phyloP scores from a whole-genome alignment of 768 basidiomycete genomes.

The Collybia sordida region DNA sequence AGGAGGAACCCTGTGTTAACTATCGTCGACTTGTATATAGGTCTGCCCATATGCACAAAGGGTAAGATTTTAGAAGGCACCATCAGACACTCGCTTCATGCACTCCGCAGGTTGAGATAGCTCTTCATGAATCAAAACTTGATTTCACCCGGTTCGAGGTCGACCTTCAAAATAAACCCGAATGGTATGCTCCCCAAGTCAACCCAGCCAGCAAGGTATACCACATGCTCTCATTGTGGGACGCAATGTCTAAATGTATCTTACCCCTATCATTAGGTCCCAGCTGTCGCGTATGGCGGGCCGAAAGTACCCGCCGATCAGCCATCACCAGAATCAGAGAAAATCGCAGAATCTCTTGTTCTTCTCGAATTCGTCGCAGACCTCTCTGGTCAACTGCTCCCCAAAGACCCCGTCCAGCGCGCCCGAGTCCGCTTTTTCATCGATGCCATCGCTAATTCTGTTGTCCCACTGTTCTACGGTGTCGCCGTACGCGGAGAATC shows the following conservation, averaged over 20 bases:
- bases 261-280: conserved; percentile 36
- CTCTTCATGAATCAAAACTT: conserved; percentile 54
- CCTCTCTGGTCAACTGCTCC: conserved; percentile 52
- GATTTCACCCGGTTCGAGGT: conserved; percentile 53
- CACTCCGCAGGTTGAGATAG: conserved; percentile 50
- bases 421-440: conserved; percentile 66
- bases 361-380: conserved; percentile 70
- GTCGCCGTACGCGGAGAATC: conserved; percentile 39
- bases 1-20: no score
- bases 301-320: conserved; percentile 51
- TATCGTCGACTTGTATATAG: conserved; percentile 22
- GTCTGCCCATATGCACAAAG: conserved; percentile 61
- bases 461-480: conserved; percentile 36
- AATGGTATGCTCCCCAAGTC: conserved; percentile 64
- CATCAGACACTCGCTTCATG: background rate
- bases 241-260: no score
- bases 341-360: conserved; percentile 64
- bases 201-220: conserved; percentile 67
- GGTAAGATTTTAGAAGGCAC: conserved; percentile 27
- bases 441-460: conserved; percentile 48
- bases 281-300: conserved; percentile 62
- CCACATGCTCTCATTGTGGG: background rate
- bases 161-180: conserved; percentile 64
- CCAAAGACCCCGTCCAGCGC: conserved; percentile 52
- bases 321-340: conserved; percentile 59